These are phyloP conservation scores for Ceratobasidium sp. DNA, from an alignment of 1,284 basidiomycete species.

Conservation along the genomic window DNA sequence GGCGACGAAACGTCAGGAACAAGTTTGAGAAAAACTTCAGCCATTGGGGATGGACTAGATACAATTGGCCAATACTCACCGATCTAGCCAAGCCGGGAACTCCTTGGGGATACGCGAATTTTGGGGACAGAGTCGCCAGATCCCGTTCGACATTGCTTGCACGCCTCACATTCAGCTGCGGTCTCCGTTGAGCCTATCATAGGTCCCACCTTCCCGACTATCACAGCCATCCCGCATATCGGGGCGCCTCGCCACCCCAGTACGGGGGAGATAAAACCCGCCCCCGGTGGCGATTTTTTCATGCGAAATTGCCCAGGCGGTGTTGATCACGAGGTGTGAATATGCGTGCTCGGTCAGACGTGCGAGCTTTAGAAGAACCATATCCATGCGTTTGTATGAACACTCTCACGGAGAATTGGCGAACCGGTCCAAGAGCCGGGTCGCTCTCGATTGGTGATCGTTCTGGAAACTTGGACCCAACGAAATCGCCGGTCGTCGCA, in stretches of 20 bases:
- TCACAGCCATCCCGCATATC: not conserved
- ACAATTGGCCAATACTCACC: not conserved
- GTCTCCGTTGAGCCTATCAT: not conserved
- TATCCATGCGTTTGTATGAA: constrained; percentile 19
- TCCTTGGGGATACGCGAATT: not conserved
- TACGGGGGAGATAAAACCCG: not conserved
- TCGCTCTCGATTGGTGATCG: not conserved
- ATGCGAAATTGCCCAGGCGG: not conserved
- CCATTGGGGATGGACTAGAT: not conserved
- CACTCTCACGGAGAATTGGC: constrained; percentile 11
- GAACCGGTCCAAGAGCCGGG: constrained; percentile 24
- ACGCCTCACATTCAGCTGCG: not conserved
- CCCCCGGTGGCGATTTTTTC: not conserved
- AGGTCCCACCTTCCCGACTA: not conserved
- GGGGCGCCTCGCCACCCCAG: not conserved
- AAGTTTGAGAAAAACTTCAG: not conserved
- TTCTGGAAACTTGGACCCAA: not conserved
- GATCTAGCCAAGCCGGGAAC: not conserved
- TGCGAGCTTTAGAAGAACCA: not conserved
- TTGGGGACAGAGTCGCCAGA: not conserved
- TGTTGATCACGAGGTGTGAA: not conserved
- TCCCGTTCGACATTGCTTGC: not conserved
- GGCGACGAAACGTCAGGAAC: constrained; percentile 5
- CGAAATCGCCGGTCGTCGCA: constrained; percentile 18
- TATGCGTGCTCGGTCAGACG: not conserved